Conservation (phyloP, 805 yeast genomes). For the Wickerhamiella australiensis region DNA sequence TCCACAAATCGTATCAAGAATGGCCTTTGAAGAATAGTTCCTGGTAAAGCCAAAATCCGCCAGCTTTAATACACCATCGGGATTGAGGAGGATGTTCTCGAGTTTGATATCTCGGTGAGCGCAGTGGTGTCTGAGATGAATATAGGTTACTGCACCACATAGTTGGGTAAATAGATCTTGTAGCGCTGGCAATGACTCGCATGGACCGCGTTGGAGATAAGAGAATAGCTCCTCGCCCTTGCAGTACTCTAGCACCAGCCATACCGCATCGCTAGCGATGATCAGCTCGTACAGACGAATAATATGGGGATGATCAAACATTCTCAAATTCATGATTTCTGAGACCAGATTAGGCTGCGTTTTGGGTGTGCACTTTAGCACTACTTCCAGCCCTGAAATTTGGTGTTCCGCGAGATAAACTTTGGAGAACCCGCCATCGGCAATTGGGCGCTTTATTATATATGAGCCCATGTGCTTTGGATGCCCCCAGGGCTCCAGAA, state of each 20-base stretch:
- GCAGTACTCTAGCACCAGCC: slow-evolving; percentile 86
- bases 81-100: slow-evolving; percentile 69
- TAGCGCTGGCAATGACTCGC: slow-evolving; percentile 19
- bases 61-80: slow-evolving; percentile 66
- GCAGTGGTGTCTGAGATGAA: slow-evolving; percentile 56
- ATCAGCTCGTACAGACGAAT: slow-evolving; percentile 78
- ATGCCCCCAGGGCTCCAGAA: slow-evolving; percentile 10
- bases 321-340: slow-evolving; percentile 80
- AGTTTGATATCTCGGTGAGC: slow-evolving; percentile 71
- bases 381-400: slow-evolving; percentile 61
- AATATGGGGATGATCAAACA: slow-evolving; percentile 71
- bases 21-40: slow-evolving; percentile 45
- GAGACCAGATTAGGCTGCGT: slow-evolving; percentile 78
- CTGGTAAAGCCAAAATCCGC: slow-evolving; percentile 94
- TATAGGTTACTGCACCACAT: slow-evolving; percentile 53
- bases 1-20: slow-evolving; percentile 80
- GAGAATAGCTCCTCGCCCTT: slow-evolving; percentile 35
- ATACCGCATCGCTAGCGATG: slow-evolving; percentile 63
- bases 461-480: slow-evolving; percentile 71
- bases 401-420: slow-evolving; percentile 76
- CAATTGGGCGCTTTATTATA: slow-evolving; percentile 57
- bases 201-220: slow-evolving; percentile 25
- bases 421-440: slow-evolving; percentile 83
- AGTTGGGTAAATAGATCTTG: slow-evolving; percentile 36
- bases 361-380: slow-evolving; percentile 65